Base-by-base conservation (phyloP, 2,329 filamentous ascomycete genomes). In the Fusarium lyarnte region DNA sequence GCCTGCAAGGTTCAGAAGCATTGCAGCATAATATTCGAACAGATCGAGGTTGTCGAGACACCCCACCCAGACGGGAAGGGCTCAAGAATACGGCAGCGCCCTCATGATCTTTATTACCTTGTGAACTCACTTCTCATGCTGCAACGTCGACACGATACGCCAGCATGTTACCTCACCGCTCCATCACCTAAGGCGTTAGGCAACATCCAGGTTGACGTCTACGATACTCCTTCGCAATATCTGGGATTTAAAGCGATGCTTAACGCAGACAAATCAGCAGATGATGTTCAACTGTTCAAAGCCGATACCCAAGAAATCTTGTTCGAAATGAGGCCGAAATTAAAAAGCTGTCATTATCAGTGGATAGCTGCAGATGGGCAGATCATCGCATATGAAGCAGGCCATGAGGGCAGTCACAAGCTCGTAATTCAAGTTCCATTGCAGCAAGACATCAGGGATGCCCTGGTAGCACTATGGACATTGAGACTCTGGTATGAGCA, bases 401-500 rank as follows among this genome's bases (percentile, higher is more conserved):
- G 36, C 0, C 33, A 51, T 7, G 54, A 16, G 1, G 27, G 23
- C 2, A 14, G 31, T 2, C 23, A 49, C 9, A 63, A 31, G 36
- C 25, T 73, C 3, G 33, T 54, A 6, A 46, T 74, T 3, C 42
- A 60, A 21, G 12, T 23, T 3, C 27, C 51, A 12, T 16, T 74
- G 0, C 12, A 36, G 2, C 31, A 52, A 39, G 31, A 33, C 3
- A 41, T 43, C 4, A 60, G 21, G n/a, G 64, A 73, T 11, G 58
- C 49, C 11, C 25, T 74, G 6, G 68, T 55, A 9, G 72, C 71
- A 4, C 16, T 66, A 14, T 74, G 72, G 71, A 45, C 45, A 1
- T 47, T 74, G 38, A 66, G 61, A n/a, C 33, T 74, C 19, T 74
- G 72, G 69, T 42, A 74, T 31, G 35, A 66, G 16, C 29, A 49